A percentile compares a stretch with the other conserved stretches of the same genome.
phyloP scores from a whole-genome alignment of 192 early-diverging fungal genomes.

The Coemansia sp. region DNA sequence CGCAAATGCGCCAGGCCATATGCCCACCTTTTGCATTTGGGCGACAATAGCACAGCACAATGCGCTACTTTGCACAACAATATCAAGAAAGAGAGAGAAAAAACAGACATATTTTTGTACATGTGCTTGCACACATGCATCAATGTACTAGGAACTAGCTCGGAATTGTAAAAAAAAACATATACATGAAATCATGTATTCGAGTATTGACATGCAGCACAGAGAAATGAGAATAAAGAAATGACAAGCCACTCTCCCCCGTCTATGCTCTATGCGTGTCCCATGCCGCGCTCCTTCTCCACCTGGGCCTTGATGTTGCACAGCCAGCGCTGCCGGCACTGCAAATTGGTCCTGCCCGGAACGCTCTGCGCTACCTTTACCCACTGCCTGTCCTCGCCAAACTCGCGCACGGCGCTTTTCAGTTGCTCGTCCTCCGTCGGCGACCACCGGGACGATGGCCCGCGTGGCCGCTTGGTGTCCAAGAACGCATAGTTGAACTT shows the following conservation, averaged over 20 bases:
- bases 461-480: conserved; percentile 52
- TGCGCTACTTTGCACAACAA: not conserved
- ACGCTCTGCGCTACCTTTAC: conserved; percentile 55
- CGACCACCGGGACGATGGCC: conserved; percentile 49
- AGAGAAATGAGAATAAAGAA: not conserved
- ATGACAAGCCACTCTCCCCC: not conserved
- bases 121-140: not conserved
- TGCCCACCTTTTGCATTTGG: no score
- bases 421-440: conserved; percentile 43
- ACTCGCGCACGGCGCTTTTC: conserved; percentile 45
- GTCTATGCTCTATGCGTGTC: conserved; percentile 5
- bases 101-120: conserved; percentile 1
- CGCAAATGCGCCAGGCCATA: no score
- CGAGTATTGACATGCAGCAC: not conserved
- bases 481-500: conserved; percentile 56
- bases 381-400: conserved; percentile 56
- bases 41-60: not conserved
- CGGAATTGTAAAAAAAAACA: conserved; percentile 2
- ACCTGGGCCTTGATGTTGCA: conserved; percentile 56
- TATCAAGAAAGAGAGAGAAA: not conserved
- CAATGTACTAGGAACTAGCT: not conserved
- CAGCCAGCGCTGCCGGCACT: conserved; percentile 57
- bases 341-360: conserved; percentile 51
- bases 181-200: not conserved
- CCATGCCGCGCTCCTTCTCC: conserved; percentile 38